Conservation (phyloP, 495 filamentous ascomycete genomes). For the Saxophila tyrrhenica region DNA sequence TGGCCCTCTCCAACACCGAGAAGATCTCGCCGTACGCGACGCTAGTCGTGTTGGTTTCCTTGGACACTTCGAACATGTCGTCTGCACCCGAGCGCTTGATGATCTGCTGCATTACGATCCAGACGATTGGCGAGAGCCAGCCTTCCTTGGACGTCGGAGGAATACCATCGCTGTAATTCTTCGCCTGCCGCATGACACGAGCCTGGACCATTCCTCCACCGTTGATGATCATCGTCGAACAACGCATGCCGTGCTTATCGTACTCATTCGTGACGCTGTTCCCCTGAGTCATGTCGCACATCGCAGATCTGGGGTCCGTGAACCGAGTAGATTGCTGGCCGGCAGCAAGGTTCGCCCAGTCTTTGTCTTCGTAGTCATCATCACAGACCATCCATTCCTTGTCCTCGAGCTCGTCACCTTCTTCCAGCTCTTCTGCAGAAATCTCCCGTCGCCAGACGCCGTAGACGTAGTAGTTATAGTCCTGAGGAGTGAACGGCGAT, state of each 20-base stretch:
- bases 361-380: not conserved
- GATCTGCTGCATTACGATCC: not conserved
- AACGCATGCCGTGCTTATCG: not conserved
- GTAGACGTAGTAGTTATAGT: conserved; percentile 5
- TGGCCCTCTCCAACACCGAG: not conserved
- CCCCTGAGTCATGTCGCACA: not conserved
- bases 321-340: not conserved
- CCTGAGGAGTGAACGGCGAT: not conserved
- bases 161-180: not conserved
- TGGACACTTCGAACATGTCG: not conserved
- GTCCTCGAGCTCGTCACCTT: not conserved
- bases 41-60: not conserved
- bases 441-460: conserved; percentile 7
- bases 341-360: not conserved
- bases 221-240: not conserved
- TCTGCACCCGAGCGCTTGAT: not conserved
- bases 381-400: conserved; percentile 2
- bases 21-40: not conserved
- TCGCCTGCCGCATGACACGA: not conserved
- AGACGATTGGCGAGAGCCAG: not conserved
- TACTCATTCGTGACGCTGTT: not conserved
- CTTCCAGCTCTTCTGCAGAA: conserved; percentile 4
- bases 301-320: not conserved
- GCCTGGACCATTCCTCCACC: not conserved
- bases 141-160: not conserved